A percentile compares a stretch with the other conserved stretches of the same genome.
Evolutionary conservation across 2,329 filamentous ascomycete genomes (phyloP).

Genomic region (Colletotrichum salicis): DNA sequence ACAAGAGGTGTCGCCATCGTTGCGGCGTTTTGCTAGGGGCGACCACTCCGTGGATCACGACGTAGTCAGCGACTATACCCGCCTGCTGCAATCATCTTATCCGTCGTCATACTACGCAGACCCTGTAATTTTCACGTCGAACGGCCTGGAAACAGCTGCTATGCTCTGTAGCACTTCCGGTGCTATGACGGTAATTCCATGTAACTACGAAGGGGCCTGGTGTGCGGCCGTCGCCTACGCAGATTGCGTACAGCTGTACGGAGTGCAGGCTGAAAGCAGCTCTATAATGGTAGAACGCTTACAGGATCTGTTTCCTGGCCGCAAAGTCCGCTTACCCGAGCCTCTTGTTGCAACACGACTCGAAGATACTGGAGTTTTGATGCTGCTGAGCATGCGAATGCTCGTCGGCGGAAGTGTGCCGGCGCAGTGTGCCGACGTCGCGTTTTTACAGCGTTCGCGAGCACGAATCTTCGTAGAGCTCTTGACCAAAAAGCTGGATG

Average conservation of each 20-base stretch:
- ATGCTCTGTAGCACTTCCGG: background rate
- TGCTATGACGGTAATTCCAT: background rate
- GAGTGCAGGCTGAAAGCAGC: background rate
- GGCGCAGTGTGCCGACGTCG: background rate
- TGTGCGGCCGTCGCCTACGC: background rate
- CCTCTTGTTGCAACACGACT: background rate
- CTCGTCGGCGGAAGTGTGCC: background rate
- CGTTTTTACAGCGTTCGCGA: background rate
- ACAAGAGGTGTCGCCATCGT: background rate
- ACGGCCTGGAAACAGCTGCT: background rate
- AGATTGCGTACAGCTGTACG: slow-evolving; percentile 12
- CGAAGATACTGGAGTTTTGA: background rate
- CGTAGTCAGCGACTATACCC: background rate
- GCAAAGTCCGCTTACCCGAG: background rate
- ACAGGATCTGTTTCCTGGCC: background rate
- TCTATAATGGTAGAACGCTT: background rate
- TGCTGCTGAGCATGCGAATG: slow-evolving; percentile 6
- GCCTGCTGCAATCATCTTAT: background rate
- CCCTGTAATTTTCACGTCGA: background rate
- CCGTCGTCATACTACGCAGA: background rate
- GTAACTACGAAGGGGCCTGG: background rate
- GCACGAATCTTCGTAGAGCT: slow-evolving; percentile 4
- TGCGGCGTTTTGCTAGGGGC: background rate
- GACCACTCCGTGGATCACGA: background rate
- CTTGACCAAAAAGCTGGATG: background rate